Evolutionary conservation across 352 stramenopile species (phyloP), one percentile per base, ranked within the genome.

Genomic region (Peronospora destructor): DNA sequence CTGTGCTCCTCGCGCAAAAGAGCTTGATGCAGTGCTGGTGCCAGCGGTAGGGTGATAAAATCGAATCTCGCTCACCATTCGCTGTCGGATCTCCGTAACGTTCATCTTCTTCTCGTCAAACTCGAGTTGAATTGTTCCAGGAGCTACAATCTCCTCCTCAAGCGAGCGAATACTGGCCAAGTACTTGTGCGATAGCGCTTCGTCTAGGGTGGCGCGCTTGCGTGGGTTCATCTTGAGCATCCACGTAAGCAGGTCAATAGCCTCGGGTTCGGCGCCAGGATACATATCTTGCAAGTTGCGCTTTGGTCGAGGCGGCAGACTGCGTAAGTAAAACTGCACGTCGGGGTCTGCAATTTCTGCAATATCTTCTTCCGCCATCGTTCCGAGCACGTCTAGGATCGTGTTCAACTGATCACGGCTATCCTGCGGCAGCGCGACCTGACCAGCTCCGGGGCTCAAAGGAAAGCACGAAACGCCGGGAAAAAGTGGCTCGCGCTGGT

Each of bases 401-500:
- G 80, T 91, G 55, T 91, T 93, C 10, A 93, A 63, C 48, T 93
- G 82, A 45, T 93, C 82, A 23, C 81, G 77, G 39, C 79, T 91
- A 61, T 93, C 82, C 36, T 93, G 82, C 5, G 82, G 82, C 25
- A 93, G 47, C 17, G 79, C 79, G 8, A 84, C 72, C 39, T 91
- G 80, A 7, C 77, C 76, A 21, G 75, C 77, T 10, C 82, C 82
- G 39, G 82, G 82, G 36, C 79, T 91, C 29, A 93, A 48, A 23
- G 79, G 82, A 48, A 93, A 93, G 52, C 82, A 97, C 35, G 86
- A 96, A 5, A 96, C 91, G 32, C 94, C 94, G 0, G 94, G 94
- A 71, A 98, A 98, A 25, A 98, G 60, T 36, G 94, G 91, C 34
- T 95, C 81, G 28, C 94, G 79, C 61, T 97, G 85, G 75, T 97